Evolutionary conservation across 768 basidiomycete species (phyloP).

Genomic region (Mrakia frigida): DNA sequence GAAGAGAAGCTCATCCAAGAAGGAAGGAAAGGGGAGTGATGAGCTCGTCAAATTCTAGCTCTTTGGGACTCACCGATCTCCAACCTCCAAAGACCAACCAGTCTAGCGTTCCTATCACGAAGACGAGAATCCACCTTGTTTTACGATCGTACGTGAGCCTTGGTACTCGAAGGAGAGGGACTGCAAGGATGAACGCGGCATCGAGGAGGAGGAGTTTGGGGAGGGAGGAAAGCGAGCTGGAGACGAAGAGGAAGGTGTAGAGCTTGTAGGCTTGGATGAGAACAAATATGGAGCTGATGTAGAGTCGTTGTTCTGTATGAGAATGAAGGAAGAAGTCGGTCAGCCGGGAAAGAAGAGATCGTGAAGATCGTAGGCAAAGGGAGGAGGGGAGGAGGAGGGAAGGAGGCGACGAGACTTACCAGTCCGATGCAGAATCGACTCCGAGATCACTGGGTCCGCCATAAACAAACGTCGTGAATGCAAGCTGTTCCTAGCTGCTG

Average conservation of each 20-base stretch:
- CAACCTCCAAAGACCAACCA: slow-evolving; percentile 40
- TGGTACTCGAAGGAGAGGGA: slow-evolving; percentile 46
- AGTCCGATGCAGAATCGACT: slow-evolving; percentile 11
- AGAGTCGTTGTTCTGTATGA: slow-evolving; percentile 71
- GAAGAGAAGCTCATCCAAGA: neutral
- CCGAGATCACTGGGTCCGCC: slow-evolving; percentile 2
- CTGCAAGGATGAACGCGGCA: slow-evolving; percentile 36
- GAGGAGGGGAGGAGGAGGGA: neutral
- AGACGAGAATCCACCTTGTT: slow-evolving; percentile 35
- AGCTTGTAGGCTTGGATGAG: slow-evolving; percentile 61
- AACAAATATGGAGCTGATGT: slow-evolving; percentile 67
- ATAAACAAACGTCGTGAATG: neutral
- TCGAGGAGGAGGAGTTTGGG: slow-evolving; percentile 51
- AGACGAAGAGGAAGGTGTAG: slow-evolving; percentile 19
- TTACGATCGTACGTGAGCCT: slow-evolving; percentile 38
- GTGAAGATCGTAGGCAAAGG: neutral
- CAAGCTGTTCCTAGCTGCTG: neutral
- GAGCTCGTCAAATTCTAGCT: slow-evolving; percentile 28
- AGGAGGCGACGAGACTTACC: neutral
- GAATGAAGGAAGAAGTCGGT: slow-evolving; percentile 48
- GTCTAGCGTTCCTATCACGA: slow-evolving; percentile 36
- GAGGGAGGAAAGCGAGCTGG: slow-evolving; percentile 27
- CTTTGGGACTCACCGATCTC: slow-evolving; percentile 26
- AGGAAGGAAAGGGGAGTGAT: slow-evolving; percentile 45
- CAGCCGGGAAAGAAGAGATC: neutral